Base-by-base conservation (phyloP, 371 early-diverging fungal genomes). In the Mortierella sp. region DNA sequence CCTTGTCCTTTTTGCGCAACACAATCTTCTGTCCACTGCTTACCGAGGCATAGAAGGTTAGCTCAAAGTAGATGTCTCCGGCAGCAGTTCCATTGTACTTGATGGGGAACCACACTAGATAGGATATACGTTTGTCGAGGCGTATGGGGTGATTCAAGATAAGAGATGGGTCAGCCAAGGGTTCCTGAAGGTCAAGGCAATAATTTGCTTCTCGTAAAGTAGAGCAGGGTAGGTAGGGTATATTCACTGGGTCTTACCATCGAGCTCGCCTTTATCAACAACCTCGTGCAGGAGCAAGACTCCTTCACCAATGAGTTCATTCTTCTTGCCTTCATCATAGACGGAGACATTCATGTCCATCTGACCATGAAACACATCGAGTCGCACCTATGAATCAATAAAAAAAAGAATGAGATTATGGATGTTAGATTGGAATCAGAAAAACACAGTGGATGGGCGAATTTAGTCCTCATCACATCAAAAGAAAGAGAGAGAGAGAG, bases 261-360 rank as follows among this genome's bases (percentile, higher is more conserved):
- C 81, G 62, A 81, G 76, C 54, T 81, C 81, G 63, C 81, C 81
- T 70, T 81, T 81, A 66, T 81, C 81, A 37, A 81, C 72, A 52
- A 75, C 81, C 26, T 81, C 81, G 52, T 81, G 68, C 52, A 81
- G 54, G 14, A 81, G 59, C 11, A 81, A 65, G 43, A 63, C 24
- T 0, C 81, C 81, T 11, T 81, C 81, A 24, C 81, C 81, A 54
- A 81, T 75, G 45, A 81, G 54, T 55, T 81, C 81, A 60, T 75
- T 72, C 64, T 72, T 75, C 70, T 81, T 81, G 76, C 81, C 81
- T 47, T 81, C 81, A 35, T 81, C 75, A 55, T 72, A 75, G 62
- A 81, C 69, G 18, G 75, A 37, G 28, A 81, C 81, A n/a, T 43
- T 59, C 81, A 81, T 81, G 70, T 75, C 81, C 54, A 75, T 8